Evolutionary conservation across 1,284 basidiomycete species (phyloP).

Genomic region (Ustilago lituana): DNA sequence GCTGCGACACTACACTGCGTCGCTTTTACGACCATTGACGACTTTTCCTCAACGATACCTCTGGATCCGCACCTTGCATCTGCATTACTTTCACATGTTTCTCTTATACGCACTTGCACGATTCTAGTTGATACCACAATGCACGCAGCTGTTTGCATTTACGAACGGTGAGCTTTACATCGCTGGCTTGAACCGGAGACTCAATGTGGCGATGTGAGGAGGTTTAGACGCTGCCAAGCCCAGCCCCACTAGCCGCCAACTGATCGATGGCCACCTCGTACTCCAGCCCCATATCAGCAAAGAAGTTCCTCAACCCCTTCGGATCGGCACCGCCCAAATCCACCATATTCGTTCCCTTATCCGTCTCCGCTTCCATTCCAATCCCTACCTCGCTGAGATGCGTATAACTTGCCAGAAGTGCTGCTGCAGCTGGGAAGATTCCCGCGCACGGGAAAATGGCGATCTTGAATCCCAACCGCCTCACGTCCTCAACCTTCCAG

Average conservation of each 20-base stretch:
- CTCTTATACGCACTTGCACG: too few relatives aligned
- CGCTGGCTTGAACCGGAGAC: too few relatives aligned
- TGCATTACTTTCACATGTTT: not conserved
- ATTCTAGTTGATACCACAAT: slow-evolving; percentile 1
- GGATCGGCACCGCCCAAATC: slow-evolving; percentile 37
- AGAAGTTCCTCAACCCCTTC: slow-evolving; percentile 41
- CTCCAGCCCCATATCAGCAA: slow-evolving; percentile 46
- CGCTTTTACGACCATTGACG: not conserved
- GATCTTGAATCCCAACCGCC: slow-evolving; percentile 32
- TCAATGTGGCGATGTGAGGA: too few relatives aligned
- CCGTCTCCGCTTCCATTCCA: slow-evolving; percentile 30
- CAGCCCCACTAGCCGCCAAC: slow-evolving; percentile 22
- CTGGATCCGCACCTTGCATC: not conserved
- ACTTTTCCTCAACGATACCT: too few relatives aligned
- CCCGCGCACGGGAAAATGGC: slow-evolving; percentile 52
- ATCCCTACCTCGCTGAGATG: slow-evolving; percentile 66
- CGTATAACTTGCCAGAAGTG: slow-evolving; percentile 27
- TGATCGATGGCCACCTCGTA: slow-evolving; percentile 37
- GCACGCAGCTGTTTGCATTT: too few relatives aligned
- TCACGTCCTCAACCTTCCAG: slow-evolving; percentile 30
- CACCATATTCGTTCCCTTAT: not conserved
- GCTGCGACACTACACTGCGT: too few relatives aligned
- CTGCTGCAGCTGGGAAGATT: slow-evolving; percentile 37
- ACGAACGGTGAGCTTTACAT: too few relatives aligned
- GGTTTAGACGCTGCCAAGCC: slow-evolving; percentile 21